These are phyloP conservation scores for Fonsecaea multimorphosa DNA, from an alignment of 2,329 filamentous ascomycete species.

Conservation along the genomic window DNA sequence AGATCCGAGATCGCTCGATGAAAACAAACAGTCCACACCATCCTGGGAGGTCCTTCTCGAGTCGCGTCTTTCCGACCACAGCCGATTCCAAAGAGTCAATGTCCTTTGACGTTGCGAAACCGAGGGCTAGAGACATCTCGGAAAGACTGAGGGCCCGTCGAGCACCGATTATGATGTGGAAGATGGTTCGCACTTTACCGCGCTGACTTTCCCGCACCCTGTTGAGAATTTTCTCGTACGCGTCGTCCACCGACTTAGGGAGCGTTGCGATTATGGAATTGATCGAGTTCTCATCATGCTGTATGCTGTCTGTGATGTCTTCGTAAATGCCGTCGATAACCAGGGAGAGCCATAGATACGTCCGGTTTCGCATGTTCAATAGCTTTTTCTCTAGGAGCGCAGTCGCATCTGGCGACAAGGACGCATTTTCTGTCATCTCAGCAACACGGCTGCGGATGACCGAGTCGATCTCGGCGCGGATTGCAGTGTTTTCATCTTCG, in stretches of 20 bases:
- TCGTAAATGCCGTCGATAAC: conserved; percentile 36
- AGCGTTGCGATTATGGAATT: conserved; percentile 30
- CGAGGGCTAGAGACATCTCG: conserved; percentile 40
- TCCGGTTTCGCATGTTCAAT: conserved; percentile 40
- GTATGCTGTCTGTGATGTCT: conserved; percentile 24
- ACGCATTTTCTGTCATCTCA: conserved; percentile 21
- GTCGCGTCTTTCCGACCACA: conserved; percentile 23
- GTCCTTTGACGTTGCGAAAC: conserved; percentile 22
- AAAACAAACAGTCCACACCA: conserved; percentile 49
- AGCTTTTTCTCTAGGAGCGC: conserved; percentile 29
- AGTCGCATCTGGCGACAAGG: conserved; percentile 12
- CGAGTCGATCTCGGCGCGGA: conserved; percentile 38
- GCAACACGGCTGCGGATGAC: conserved; percentile 35
- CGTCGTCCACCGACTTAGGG: conserved; percentile 40
- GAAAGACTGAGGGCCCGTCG: conserved; percentile 38
- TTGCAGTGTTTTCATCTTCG: conserved; percentile 37
- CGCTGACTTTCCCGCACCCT: conserved; percentile 12
- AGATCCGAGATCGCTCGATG: conserved; percentile 44
- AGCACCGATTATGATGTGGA: conserved; percentile 41
- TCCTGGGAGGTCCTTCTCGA: conserved; percentile 39
- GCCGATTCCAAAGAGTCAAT: background rate
- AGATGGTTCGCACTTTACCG: conserved; percentile 29
- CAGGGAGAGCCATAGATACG: conserved; percentile 43
- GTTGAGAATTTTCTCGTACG: conserved; percentile 42
- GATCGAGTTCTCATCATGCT: conserved; percentile 29